Percentiles rank a stretch among this genome's conserved stretches.
phyloP scores from a whole-genome alignment of 1,284 basidiomycete species.

The Irpex rosettiformis region DNA sequence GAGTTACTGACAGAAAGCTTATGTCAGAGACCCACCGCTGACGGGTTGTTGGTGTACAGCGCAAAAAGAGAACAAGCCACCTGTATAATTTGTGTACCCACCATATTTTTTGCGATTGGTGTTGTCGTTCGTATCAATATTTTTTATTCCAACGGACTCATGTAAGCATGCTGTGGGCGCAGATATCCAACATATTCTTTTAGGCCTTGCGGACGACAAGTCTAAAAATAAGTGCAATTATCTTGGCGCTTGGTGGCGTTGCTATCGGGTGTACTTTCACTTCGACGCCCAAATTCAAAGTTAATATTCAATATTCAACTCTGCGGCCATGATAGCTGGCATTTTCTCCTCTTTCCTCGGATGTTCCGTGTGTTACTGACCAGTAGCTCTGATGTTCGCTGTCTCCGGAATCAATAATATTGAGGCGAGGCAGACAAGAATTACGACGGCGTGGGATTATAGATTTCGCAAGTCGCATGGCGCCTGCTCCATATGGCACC shows the following conservation, averaged over 20 bases:
- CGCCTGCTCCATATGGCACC: not conserved
- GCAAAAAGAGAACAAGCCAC: conserved; percentile 63
- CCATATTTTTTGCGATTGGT: not conserved
- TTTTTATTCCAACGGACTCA: not conserved
- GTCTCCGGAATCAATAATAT: not conserved
- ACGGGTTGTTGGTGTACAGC: too few species aligned
- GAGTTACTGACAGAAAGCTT: conserved; percentile 26
- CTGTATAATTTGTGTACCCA: conserved; percentile 29
- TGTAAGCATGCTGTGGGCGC: not conserved
- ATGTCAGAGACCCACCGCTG: too few species aligned
- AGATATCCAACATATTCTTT: not conserved
- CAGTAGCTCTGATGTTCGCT: not conserved
- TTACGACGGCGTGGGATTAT: not conserved
- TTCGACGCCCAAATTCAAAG: not conserved
- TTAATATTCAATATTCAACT: not conserved
- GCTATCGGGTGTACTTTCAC: too few species aligned
- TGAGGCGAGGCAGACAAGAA: not conserved
- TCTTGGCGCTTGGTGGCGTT: conserved; percentile 1
- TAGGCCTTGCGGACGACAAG: not conserved
- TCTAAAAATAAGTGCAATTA: not conserved
- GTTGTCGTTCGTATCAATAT: not conserved
- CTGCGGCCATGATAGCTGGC: not conserved
- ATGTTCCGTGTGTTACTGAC: not conserved
- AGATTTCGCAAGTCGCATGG: not conserved
- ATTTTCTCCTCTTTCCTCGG: not conserved